Evolutionary conservation across 441 rosid genomes (phyloP).

Genomic region (Syzygium syzygioides): DNA sequence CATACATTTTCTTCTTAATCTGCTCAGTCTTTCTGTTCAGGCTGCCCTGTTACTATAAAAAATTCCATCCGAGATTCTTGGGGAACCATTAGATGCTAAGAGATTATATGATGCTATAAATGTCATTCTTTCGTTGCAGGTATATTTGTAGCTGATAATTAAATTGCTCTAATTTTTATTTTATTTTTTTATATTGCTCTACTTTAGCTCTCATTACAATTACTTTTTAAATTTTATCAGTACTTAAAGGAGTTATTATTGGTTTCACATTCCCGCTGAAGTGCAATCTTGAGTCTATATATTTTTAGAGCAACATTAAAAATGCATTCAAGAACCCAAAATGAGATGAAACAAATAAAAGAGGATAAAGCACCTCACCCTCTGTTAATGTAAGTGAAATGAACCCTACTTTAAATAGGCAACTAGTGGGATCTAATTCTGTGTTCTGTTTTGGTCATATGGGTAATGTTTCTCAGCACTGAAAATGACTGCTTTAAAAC

Average conservation of each 20-base stretch:
- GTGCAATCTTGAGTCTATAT: not conserved
- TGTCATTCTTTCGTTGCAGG: conserved; percentile 89
- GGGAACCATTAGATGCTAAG: conserved; percentile 57
- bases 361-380: not conserved
- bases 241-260: not conserved
- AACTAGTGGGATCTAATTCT: not conserved
- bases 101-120: conserved; percentile 74
- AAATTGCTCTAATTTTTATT: not conserved
- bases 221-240: not conserved
- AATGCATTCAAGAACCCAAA: not conserved
- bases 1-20: conserved; percentile 1
- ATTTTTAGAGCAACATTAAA: not conserved
- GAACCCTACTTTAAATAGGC: not conserved
- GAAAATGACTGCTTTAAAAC: not conserved
- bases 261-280: not conserved
- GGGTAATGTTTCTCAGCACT: not conserved
- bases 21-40: conserved; percentile 24
- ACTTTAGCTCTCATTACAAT: not conserved
- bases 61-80: conserved; percentile 65
- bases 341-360: not conserved
- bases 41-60: conserved; percentile 64
- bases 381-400: not conserved
- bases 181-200: not conserved
- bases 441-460: not conserved
- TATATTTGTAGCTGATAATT: conserved; percentile 7